These are phyloP conservation scores for Moesziomyces antarcticus DNA, from an alignment of 1,284 basidiomycete species.

Conservation along the genomic window DNA sequence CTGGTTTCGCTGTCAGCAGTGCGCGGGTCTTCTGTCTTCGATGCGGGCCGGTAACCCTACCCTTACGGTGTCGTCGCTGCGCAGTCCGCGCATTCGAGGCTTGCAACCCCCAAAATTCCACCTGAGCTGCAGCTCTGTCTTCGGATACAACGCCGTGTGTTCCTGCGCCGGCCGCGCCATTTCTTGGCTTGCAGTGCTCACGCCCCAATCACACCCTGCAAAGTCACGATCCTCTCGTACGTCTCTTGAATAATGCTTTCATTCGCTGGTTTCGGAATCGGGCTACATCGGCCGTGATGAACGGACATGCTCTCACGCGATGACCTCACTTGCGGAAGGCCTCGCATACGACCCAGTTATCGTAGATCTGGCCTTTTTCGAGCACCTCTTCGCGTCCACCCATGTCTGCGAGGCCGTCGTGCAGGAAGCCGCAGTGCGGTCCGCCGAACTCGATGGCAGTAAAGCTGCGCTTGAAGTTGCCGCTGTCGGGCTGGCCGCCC, in stretches of 20 bases:
- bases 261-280: background rate
- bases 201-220: background rate
- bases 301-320: background rate
- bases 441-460: conserved; percentile 61
- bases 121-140: background rate
- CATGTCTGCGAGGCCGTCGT: conserved; percentile 26
- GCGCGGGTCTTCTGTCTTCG: background rate
- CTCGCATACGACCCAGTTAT: conserved; percentile 52
- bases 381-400: conserved; percentile 54
- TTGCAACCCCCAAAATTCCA: background rate
- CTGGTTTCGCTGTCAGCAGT: background rate
- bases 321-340: conserved; percentile 28
- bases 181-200: no score
- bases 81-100: no score
- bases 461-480: conserved; percentile 45
- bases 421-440: conserved; percentile 60
- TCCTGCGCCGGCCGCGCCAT: conserved; percentile 1
- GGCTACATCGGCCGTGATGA: background rate
- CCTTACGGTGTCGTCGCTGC: no score
- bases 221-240: background rate
- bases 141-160: conserved; percentile 5
- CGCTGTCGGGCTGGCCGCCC: conserved; percentile 23
- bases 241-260: background rate
- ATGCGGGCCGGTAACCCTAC: no score
- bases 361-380: conserved; percentile 50